Evolutionary conservation across 768 basidiomycete species (phyloP).

Genomic region (Trametes maxima): DNA sequence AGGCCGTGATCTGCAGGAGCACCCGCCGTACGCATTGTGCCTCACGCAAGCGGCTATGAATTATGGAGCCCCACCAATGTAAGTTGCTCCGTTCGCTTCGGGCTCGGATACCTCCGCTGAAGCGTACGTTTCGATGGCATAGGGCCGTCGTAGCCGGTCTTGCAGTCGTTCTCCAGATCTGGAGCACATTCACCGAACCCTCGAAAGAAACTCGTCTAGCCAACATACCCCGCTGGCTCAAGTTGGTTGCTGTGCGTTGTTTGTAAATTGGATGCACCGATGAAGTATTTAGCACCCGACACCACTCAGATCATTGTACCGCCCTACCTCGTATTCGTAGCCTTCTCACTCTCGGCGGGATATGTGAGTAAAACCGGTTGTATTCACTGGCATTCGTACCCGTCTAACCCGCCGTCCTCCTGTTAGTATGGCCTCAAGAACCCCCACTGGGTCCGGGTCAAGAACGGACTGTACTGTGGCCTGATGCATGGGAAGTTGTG

Average conservation of each 20-base stretch:
- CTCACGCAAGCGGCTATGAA: conserved; percentile 54
- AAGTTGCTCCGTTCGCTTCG: conserved; percentile 20
- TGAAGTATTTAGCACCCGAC: conserved; percentile 4
- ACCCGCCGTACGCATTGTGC: conserved; percentile 42
- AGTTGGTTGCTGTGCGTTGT: conserved; percentile 30
- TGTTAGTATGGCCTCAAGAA: conserved; percentile 16
- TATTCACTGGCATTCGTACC: too few relatives aligned
- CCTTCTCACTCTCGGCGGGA: conserved; percentile 42
- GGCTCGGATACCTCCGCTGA: not conserved
- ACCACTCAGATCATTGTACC: conserved; percentile 37
- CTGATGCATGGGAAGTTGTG: conserved; percentile 17
- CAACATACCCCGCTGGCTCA: conserved; percentile 31
- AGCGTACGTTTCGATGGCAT: not conserved
- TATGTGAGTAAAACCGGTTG: conserved; percentile 14
- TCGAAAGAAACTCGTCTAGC: conserved; percentile 24
- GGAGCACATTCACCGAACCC: conserved; percentile 38
- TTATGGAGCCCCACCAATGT: conserved; percentile 58
- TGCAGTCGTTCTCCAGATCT: conserved; percentile 45
- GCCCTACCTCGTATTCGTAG: conserved; percentile 46
- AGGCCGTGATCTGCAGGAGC: conserved; percentile 29
- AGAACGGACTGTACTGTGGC: conserved; percentile 54
- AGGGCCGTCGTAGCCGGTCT: conserved; percentile 48
- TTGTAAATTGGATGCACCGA: not conserved
- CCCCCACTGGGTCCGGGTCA: conserved; percentile 31
- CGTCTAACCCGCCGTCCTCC: not conserved